Conservation (phyloP, 495 filamentous ascomycete genomes). For the Apiosordaria backusii region DNA sequence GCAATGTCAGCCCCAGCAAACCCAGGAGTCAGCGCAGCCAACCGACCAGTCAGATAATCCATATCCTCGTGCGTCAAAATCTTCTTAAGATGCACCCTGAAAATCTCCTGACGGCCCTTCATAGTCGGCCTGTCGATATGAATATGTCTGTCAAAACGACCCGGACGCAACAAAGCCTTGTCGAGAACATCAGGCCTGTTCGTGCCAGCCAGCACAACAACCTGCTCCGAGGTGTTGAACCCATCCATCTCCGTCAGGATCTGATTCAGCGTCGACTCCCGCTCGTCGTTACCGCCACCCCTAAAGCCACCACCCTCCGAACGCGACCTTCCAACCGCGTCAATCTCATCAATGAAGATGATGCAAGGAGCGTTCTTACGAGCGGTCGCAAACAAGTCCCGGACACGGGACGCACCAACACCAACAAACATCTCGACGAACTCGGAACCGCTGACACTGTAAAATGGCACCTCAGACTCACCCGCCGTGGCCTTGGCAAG, state of each 20-base stretch:
- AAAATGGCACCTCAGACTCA: conserved; percentile 97
- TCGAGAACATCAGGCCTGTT: conserved; percentile 93
- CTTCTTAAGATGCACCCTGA: conserved; percentile 86
- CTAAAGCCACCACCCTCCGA: conserved; percentile 61
- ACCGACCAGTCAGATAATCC: conserved; percentile 78
- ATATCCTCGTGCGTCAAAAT: conserved; percentile 87
- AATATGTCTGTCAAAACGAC: conserved; percentile 95
- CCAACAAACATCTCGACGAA: conserved; percentile 99
- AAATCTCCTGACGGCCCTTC: conserved; percentile 95
- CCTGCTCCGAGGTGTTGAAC: conserved; percentile 95
- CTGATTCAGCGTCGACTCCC: conserved; percentile 94
- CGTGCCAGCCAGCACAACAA: conserved; percentile 96
- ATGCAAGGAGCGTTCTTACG: conserved; percentile 96
- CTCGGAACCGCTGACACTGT: conserved; percentile 95
- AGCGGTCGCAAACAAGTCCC: conserved; percentile 91
- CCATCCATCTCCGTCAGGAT: conserved; percentile 99
- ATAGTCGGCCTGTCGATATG: conserved; percentile 90
- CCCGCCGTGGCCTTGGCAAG: conserved; percentile 96
- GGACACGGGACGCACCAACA: conserved; percentile 90
- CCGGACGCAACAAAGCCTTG: conserved; percentile 91
- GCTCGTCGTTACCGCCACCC: conserved; percentile 91
- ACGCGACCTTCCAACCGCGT: conserved; percentile 91
- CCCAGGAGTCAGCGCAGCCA: conserved; percentile 88
- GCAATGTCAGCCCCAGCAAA: conserved; percentile 98
- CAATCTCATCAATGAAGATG: conserved; percentile 99